These are phyloP conservation scores for Eimeria falciformis DNA, from an alignment of 169 alveolate species.

Conservation along the genomic window DNA sequence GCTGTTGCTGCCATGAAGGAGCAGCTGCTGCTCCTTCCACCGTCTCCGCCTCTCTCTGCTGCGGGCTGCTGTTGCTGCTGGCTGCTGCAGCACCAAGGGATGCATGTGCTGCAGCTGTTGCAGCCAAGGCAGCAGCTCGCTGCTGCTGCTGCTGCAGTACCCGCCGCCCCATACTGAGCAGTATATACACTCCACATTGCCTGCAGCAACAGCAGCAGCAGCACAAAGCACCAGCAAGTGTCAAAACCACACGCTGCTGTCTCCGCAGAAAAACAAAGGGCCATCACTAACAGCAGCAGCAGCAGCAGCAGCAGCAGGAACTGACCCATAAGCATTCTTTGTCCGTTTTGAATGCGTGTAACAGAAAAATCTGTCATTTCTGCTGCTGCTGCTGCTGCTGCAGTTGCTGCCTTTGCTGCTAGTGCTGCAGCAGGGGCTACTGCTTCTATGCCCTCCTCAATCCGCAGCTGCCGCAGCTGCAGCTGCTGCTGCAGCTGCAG, in stretches of 20 bases:
- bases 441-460: slow-evolving; percentile 13
- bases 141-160: slow-evolving; percentile 58
- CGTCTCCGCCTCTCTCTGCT: background rate
- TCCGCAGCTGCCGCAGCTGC: slow-evolving; percentile 46
- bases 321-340: background rate
- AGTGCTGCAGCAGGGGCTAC: background rate
- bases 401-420: background rate
- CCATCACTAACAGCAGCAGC: slow-evolving; percentile 35
- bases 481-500: slow-evolving; percentile 65
- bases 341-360: background rate
- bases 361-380: background rate
- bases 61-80: slow-evolving; percentile 10
- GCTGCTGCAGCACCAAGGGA: background rate
- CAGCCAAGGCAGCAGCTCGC: slow-evolving; percentile 21
- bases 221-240: background rate
- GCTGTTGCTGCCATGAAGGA: background rate
- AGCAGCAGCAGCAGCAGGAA: slow-evolving; percentile 2
- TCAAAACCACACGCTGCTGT: background rate
- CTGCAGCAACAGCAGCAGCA: slow-evolving; percentile 53
- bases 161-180: slow-evolving; percentile 59
- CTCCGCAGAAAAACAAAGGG: background rate
- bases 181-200: slow-evolving; percentile 30
- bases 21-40: background rate
- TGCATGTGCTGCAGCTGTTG: slow-evolving; percentile 9
- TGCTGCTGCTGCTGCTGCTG: slow-evolving; percentile 18